Base-by-base conservation (phyloP, 495 filamentous ascomycete genomes). In the Xylaria longipes region DNA sequence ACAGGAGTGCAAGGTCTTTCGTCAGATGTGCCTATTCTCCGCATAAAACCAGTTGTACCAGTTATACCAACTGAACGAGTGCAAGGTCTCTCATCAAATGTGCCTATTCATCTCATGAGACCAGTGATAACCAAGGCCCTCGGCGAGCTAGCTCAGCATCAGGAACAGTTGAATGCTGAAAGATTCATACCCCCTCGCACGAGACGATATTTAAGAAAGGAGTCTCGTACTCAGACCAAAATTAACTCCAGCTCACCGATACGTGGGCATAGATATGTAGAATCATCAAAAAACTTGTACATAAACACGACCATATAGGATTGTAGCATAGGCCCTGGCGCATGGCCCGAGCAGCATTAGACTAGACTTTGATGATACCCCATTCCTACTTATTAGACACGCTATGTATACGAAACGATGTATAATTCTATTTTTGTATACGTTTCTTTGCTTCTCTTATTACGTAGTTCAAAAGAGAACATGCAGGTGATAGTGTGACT, bases 281-380 rank as follows among this genome's bases (percentile, higher is more conserved):
- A 60, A 37, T 22, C 20, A 60, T 37, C n/a, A 54, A 50, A 60
- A 20, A 25, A 48, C 5, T 25, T 56, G 58, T 64, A 70, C 27
- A 56, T 45, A 41, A 22, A 45, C n/a, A 39, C n/a, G 17, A 56
- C 45, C 63, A 22, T 50, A 70, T 31, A 61, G 31, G 39, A 27
- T 29, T 62, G n/a, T 70, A 41, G 56, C 57, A 70, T 70, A 27
- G 68, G 68, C 15, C 68, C 43, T 27, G 33, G 45, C 57, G 57
- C 43, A 25, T 25, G n/a, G 67, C 17, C 17, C 11, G 43, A 60
- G 8, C 11, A 63, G 22, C 43, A 41, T 62, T 37, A 37, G 43
- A 70, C 29, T 25, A 29, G 43, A 70, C 29, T 39, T 52, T 27
- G 29, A 52, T 70, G 68, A 52, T 70, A 68, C 67, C 56, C 67